Conservation (phyloP, 495 filamentous ascomycete species). For the Penicillium verhagenii region DNA sequence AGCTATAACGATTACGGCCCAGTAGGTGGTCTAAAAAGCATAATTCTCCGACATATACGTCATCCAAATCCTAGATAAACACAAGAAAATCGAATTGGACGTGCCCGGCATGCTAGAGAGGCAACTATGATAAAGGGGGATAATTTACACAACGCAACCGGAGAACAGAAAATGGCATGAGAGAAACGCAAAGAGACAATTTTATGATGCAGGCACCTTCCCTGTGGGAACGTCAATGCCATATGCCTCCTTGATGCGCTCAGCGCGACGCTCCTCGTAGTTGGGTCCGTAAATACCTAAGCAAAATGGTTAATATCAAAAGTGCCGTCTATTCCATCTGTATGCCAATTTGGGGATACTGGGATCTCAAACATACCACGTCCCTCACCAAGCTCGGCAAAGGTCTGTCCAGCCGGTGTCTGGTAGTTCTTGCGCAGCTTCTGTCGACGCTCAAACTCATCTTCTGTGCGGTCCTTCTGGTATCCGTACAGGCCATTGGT, state of each 20-base stretch:
- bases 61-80: constrained; percentile 1
- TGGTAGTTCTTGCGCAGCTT: constrained; percentile 69
- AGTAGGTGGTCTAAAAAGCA: not conserved
- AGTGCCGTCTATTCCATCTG: not conserved
- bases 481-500: constrained; percentile 69
- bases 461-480: constrained; percentile 55
- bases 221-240: constrained; percentile 72
- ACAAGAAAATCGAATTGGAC: constrained; percentile 21
- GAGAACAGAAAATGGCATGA: constrained; percentile 20
- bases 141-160: constrained; percentile 44
- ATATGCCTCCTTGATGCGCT: constrained; percentile 86
- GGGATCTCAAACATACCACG: constrained; percentile 60
- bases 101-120: constrained; percentile 37
- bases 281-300: constrained; percentile 79
- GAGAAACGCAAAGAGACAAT: constrained; percentile 6
- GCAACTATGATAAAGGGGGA: constrained; percentile 35
- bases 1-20: no score
- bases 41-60: constrained; percentile 3
- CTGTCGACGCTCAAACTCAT: constrained; percentile 81
- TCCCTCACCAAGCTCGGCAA: constrained; percentile 83
- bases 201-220: constrained; percentile 43
- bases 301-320: not conserved
- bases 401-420: constrained; percentile 76
- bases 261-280: constrained; percentile 80
- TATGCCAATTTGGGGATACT: not conserved